Conservation (phyloP, 1,284 basidiomycete species). For the Cutaneotrichosporon daszewskae region DNA sequence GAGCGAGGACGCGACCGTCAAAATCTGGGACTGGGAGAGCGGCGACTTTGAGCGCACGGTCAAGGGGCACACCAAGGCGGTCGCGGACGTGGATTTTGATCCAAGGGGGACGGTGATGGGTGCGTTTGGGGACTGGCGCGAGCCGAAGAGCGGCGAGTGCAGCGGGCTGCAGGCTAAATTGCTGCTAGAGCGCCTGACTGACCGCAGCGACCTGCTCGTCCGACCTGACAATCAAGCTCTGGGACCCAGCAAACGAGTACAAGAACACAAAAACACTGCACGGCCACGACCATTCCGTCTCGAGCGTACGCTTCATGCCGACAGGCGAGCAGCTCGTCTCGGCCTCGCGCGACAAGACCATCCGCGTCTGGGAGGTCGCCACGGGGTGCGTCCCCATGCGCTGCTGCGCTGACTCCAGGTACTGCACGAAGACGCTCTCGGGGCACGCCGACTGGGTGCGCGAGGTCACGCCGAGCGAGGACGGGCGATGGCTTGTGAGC, state of each 20-base stretch:
- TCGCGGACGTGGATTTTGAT: conserved; percentile 83
- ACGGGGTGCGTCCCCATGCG: conserved; percentile 57
- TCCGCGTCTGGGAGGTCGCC: conserved; percentile 77
- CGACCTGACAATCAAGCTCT: conserved; percentile 83
- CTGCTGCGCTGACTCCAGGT: conserved; percentile 38
- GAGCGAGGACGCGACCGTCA: conserved; percentile 79
- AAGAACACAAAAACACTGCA: conserved; percentile 79
- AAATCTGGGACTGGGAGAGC: conserved; percentile 94
- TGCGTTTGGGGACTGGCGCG: too few species aligned
- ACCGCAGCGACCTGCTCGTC: conserved; percentile 76
- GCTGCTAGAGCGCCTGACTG: not conserved
- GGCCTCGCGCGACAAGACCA: conserved; percentile 78
- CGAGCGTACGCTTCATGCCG: conserved; percentile 74
- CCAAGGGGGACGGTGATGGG: conserved; percentile 73
- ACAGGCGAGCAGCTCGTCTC: conserved; percentile 76
- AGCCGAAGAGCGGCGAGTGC: too few species aligned
- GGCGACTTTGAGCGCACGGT: conserved; percentile 86
- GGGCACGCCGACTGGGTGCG: conserved; percentile 69
- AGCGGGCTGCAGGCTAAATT: too few species aligned
- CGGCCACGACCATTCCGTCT: conserved; percentile 87
- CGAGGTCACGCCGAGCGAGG: conserved; percentile 63
- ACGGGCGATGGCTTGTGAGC: conserved; percentile 68
- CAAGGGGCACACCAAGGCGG: conserved; percentile 85
- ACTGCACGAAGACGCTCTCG: conserved; percentile 58
- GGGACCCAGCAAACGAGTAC: conserved; percentile 84